Conservation (phyloP, 2,329 filamentous ascomycete genomes). For the Dryadomyces quercus-mongolicae region DNA sequence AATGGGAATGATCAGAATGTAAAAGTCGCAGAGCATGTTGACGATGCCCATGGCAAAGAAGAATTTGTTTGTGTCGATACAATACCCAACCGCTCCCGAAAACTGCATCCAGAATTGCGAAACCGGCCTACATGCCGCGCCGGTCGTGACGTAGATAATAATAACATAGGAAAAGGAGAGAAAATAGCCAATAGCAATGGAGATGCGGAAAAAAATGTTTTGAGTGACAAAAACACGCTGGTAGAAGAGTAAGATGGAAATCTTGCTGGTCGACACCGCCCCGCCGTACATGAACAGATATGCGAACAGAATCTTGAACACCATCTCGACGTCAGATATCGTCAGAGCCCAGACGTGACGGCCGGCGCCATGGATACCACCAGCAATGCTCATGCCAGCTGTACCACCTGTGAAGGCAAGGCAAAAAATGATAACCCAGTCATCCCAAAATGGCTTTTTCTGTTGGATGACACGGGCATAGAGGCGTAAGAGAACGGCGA, state of each 20-base stretch:
- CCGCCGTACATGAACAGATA: conserved; percentile 11
- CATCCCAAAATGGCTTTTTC: background rate
- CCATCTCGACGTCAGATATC: background rate
- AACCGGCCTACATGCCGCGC: conserved; percentile 6
- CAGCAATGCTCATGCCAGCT: background rate
- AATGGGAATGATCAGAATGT: conserved; percentile 27
- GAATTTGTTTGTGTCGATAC: conserved; percentile 7
- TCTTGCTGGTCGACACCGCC: conserved; percentile 8
- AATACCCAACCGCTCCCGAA: conserved; percentile 10
- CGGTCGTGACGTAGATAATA: conserved; percentile 19
- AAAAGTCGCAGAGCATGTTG: conserved; percentile 17
- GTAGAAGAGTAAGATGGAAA: conserved; percentile 15
- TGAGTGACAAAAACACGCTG: conserved; percentile 11
- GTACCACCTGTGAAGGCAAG: background rate
- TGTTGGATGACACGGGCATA: background rate
- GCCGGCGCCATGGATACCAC: conserved; percentile 1
- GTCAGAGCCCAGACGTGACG: conserved; percentile 2
- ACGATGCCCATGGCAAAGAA: conserved; percentile 16
- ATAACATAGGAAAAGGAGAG: conserved; percentile 10
- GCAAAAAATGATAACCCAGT: background rate
- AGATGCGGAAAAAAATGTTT: background rate
- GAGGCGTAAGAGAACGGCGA: background rate
- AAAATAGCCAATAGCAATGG: background rate
- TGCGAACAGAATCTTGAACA: conserved; percentile 14
- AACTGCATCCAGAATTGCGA: conserved; percentile 8